Conservation (phyloP, 169 alveolate species). For the Plasmodium gaboni region DNA sequence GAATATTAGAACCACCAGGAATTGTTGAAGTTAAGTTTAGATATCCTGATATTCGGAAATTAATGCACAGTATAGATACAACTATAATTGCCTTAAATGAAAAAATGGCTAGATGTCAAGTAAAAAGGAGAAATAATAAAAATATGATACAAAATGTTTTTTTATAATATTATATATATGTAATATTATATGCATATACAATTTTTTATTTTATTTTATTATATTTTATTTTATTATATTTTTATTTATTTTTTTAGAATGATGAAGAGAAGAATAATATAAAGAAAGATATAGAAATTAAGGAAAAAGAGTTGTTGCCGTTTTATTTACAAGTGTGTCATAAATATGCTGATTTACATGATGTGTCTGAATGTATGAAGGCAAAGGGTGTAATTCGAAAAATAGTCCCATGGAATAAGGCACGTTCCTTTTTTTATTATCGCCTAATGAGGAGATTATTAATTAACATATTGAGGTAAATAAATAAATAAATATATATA, state of each 20-base stretch:
- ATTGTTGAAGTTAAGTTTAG: slow-evolving; percentile 86
- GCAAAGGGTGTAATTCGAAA: slow-evolving; percentile 86
- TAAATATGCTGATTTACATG: slow-evolving; percentile 90
- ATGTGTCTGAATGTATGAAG: slow-evolving; percentile 89
- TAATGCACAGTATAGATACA: slow-evolving; percentile 81
- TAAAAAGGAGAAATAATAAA: not conserved
- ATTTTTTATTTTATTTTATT: not conserved
- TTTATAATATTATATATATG: not conserved
- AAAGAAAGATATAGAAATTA: slow-evolving; percentile 77
- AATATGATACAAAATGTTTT: not conserved
- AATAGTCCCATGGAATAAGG: slow-evolving; percentile 85
- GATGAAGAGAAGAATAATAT: slow-evolving; percentile 48
- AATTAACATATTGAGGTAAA: slow-evolving; percentile 76
- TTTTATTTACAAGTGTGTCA: slow-evolving; percentile 85
- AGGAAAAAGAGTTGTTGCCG: slow-evolving; percentile 79
- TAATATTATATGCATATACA: not conserved
- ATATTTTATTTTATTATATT: not conserved
- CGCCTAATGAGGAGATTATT: slow-evolving; percentile 81
- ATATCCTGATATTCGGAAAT: slow-evolving; percentile 79
- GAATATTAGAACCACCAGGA: slow-evolving; percentile 89
- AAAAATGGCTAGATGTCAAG: slow-evolving; percentile 58
- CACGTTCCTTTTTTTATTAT: slow-evolving; percentile 86
- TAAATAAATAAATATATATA: not conserved
- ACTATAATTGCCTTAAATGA: slow-evolving; percentile 65
- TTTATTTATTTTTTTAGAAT: slow-evolving; percentile 59